phyloP scores from a whole-genome alignment of 2,329 filamentous ascomycete genomes.

The Apiospora kogelbergensis region DNA sequence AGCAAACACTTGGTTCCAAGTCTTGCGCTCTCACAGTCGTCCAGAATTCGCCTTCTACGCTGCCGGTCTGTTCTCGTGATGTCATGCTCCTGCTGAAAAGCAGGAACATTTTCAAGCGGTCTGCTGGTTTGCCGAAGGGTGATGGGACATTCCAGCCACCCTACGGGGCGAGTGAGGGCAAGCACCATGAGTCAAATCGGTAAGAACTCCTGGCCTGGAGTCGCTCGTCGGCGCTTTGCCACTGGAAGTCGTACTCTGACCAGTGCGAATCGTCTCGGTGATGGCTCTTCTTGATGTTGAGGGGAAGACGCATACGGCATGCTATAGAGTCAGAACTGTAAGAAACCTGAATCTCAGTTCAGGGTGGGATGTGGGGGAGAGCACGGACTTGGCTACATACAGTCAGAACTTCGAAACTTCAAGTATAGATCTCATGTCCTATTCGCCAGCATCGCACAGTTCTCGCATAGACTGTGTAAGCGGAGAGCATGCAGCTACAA shows the following conservation, averaged over 20 bases:
- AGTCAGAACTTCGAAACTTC: slow-evolving; percentile 44
- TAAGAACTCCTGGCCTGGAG: slow-evolving; percentile 72
- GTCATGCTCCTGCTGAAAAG: slow-evolving; percentile 52
- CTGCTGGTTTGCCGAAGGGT: slow-evolving; percentile 46
- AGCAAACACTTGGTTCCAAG: slow-evolving; percentile 70
- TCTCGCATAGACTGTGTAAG: slow-evolving; percentile 28
- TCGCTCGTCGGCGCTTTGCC: slow-evolving; percentile 70
- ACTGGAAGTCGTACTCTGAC: slow-evolving; percentile 63
- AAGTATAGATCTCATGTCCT: slow-evolving; percentile 21
- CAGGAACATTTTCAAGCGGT: slow-evolving; percentile 36
- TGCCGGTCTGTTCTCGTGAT: slow-evolving; percentile 30
- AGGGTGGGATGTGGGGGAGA: slow-evolving; percentile 37
- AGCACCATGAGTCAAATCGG: slow-evolving; percentile 73
- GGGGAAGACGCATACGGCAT: slow-evolving; percentile 29
- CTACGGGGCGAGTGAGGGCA: slow-evolving; percentile 50
- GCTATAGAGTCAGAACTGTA: slow-evolving; percentile 24
- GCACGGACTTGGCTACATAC: slow-evolving; percentile 48
- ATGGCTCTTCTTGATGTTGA: slow-evolving; percentile 21
- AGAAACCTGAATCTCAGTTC: background rate
- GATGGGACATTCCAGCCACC: slow-evolving; percentile 59
- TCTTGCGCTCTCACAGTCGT: slow-evolving; percentile 72
- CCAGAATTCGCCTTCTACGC: slow-evolving; percentile 66
- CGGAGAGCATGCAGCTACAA: slow-evolving; percentile 44
- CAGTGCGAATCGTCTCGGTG: slow-evolving; percentile 32
- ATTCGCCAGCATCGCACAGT: slow-evolving; percentile 45